Conservation (phyloP, 495 filamentous ascomycete species). For the Cercophora newfieldiana region DNA sequence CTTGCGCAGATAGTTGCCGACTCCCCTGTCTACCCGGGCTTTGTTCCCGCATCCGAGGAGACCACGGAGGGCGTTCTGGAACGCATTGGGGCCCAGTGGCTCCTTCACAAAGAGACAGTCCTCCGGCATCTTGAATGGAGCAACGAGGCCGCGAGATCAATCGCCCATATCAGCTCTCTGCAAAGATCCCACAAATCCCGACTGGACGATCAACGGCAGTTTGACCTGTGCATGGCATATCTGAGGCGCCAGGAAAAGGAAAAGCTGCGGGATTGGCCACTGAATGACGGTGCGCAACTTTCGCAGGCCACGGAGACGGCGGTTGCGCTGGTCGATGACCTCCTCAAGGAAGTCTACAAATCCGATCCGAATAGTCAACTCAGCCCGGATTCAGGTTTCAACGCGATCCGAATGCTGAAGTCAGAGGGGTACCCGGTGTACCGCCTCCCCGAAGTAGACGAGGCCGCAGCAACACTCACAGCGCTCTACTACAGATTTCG, state of each 20-base stretch:
- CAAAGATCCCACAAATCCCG: too few species aligned
- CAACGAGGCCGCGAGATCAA: too few species aligned
- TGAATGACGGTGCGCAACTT: too few species aligned
- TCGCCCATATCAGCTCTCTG: too few species aligned
- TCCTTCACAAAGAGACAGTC: background rate
- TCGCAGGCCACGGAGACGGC: slow-evolving; percentile 11
- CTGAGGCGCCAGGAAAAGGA: too few species aligned
- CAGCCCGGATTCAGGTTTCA: slow-evolving; percentile 34
- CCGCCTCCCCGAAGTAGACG: slow-evolving; percentile 21
- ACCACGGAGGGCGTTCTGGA: slow-evolving; percentile 15
- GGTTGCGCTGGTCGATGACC: slow-evolving; percentile 27
- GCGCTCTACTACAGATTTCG: background rate
- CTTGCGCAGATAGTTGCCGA: slow-evolving; percentile 19
- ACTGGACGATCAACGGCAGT: too few species aligned
- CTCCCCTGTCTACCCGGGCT: slow-evolving; percentile 3
- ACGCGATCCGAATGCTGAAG: slow-evolving; percentile 30
- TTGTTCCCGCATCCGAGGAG: background rate
- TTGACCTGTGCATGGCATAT: too few species aligned
- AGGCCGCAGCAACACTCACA: too few species aligned
- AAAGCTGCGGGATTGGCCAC: too few species aligned
- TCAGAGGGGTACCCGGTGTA: slow-evolving; percentile 42
- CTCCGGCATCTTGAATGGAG: background rate
- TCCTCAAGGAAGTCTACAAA: slow-evolving; percentile 27
- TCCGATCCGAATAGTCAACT: background rate
- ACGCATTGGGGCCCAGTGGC: background rate